Base-by-base conservation (phyloP, 2,329 filamentous ascomycete species). In the Akanthomyces dipterigenus region DNA sequence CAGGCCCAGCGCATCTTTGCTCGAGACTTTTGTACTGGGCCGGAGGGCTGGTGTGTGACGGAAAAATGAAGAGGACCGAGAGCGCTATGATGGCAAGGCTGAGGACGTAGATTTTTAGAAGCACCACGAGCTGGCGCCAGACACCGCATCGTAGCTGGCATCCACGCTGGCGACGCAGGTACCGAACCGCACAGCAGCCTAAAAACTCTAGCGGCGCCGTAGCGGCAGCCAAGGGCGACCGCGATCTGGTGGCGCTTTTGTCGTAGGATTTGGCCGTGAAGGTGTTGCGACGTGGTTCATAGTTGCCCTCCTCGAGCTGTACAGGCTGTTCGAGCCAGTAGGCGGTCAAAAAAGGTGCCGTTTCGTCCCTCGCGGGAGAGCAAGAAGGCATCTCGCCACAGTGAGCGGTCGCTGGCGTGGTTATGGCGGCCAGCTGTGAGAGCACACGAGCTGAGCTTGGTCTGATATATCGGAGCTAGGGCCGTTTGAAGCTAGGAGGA, bases 41-140 rank as follows among this genome's bases (percentile, higher is more conserved):
- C 8, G 75, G 76, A 2, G 73, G 73, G 34, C 69, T 69, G 8
- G 68, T 71, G 64, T 82, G 82, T 1, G 78, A 80, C 0, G 77
- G 75, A 9, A 75, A 75, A 38, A 80, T 70, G 8, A 78, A 65
- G 3, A 72, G 70, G 1, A 71, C 74, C 1, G 65, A 65, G 26
- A 71, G 46, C 20, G 74, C 63, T 14, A 78, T 66, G 5, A 70
- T 64, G 24, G 72, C 64, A 18, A 76, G 34, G 11, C 72, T 26
- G n/a, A 70, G 42, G 16, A 71, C 3, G 12, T 60, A 53, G 45
- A 70, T 69, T 42, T 68, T 69, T 34, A 71, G 36, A 3, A 65
- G 14, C 4, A 63, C 28, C 7, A 58, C 5, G 38, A 64, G 28
- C 11, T 45, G 57, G 9, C 57, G 57, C 8, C 40, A 49, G 14